Conservation (phyloP, 768 basidiomycete species). For the Cubamyces lactineus region DNA sequence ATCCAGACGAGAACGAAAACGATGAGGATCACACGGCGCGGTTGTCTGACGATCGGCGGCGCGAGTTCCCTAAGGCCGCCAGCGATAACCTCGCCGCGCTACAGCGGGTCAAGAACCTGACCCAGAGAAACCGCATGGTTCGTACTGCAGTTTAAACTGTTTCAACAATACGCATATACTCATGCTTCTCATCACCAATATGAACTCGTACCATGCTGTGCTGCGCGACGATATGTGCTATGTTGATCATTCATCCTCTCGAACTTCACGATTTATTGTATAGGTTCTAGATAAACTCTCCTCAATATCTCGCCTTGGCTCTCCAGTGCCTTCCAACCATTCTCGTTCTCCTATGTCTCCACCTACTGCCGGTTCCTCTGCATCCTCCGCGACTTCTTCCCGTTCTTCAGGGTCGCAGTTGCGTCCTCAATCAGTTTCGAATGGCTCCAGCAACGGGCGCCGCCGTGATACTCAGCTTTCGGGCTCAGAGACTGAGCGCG, state of each 20-base stretch:
- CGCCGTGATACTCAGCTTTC: constrained; percentile 44
- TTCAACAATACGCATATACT: constrained; percentile 13
- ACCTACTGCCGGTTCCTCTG: constrained; percentile 37
- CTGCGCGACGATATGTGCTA: constrained; percentile 10
- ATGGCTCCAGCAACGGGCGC: constrained; percentile 29
- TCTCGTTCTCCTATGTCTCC: constrained; percentile 44
- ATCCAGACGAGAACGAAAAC: constrained; percentile 52
- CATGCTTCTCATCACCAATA: not conserved
- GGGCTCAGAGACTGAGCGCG: constrained; percentile 84
- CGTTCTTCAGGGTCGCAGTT: constrained; percentile 16
- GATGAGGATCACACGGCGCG: constrained; percentile 69
- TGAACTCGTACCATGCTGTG: not conserved
- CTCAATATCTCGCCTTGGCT: constrained; percentile 55
- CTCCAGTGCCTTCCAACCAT: constrained; percentile 51
- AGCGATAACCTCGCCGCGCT: constrained; percentile 59
- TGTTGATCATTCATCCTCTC: constrained; percentile 19
- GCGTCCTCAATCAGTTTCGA: constrained; percentile 38
- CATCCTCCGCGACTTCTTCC: constrained; percentile 37
- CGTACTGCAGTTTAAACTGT: constrained; percentile 32
- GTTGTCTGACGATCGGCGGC: constrained; percentile 37
- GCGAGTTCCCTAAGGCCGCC: constrained; percentile 32
- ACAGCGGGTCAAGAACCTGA: constrained; percentile 69
- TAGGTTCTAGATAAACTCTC: constrained; percentile 74
- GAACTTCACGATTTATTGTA: not conserved
- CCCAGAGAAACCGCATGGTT: constrained; percentile 76